These are phyloP conservation scores for Nemania bipapillata DNA, from an alignment of 2,329 filamentous ascomycete genomes.

Conservation along the genomic window DNA sequence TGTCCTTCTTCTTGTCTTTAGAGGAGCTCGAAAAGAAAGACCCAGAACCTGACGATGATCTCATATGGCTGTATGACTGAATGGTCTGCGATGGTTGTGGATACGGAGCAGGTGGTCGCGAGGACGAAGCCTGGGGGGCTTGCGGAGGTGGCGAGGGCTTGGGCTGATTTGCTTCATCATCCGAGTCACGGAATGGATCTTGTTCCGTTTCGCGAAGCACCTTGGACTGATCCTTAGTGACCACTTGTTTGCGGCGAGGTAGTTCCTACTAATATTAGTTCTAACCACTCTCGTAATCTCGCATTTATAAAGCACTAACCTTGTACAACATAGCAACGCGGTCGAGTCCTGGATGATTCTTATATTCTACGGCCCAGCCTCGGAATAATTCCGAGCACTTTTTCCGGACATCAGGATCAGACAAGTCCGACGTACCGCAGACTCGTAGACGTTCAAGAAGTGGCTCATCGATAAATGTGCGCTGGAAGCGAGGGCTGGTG, in stretches of 20 bases:
- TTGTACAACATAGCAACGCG: slow-evolving; percentile 81
- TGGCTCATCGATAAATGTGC: slow-evolving; percentile 87
- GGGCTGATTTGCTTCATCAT: slow-evolving; percentile 63
- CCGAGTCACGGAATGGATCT: slow-evolving; percentile 74
- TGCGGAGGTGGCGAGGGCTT: slow-evolving; percentile 48
- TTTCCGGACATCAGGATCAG: slow-evolving; percentile 84
- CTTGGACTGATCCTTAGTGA: slow-evolving; percentile 80
- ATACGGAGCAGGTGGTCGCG: slow-evolving; percentile 45
- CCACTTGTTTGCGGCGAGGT: slow-evolving; percentile 74
- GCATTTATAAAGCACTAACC: slow-evolving; percentile 51
- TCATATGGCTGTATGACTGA: slow-evolving; percentile 56
- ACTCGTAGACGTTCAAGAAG: slow-evolving; percentile 90
- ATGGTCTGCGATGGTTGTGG: slow-evolving; percentile 48
- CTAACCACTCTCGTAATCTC: not conserved
- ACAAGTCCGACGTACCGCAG: slow-evolving; percentile 83
- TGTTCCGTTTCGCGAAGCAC: slow-evolving; percentile 82
- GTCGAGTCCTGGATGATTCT: slow-evolving; percentile 80
- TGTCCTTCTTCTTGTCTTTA: slow-evolving; percentile 64
- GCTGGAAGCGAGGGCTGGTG: slow-evolving; percentile 86
- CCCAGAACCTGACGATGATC: slow-evolving; percentile 52
- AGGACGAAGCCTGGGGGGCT: slow-evolving; percentile 46
- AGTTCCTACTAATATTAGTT: slow-evolving; percentile 61
- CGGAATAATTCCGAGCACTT: slow-evolving; percentile 89
- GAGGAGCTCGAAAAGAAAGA: slow-evolving; percentile 57
- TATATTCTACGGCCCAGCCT: slow-evolving; percentile 86